Evolutionary conservation across 805 yeast genomes (phyloP), one percentile per base, ranked within the genome.

Genomic region (Wickerhamomyces sydowiorum): DNA sequence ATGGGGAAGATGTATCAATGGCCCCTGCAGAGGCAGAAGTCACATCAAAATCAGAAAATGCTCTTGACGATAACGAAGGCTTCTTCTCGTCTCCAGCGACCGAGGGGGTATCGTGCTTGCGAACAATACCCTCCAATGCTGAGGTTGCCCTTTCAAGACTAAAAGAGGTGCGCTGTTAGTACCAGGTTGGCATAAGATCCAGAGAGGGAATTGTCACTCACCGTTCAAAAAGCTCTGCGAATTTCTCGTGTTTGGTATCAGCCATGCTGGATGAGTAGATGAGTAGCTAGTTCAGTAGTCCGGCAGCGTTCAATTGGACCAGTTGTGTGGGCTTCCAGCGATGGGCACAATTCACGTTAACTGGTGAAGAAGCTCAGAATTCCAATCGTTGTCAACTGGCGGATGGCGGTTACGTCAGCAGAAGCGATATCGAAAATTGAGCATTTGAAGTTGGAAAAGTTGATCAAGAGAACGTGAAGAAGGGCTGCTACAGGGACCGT

Each of bases 91-190:
- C 19, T n/a, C 8, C 15, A 12, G 21, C 7, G 17, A 20, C 18
- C 10, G 24, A 37, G 13, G 34, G 17, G 2, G 45, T 18, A 21
- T 39, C 47, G 41, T 56, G 49, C 36, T 49, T 52, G 36, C 37
- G 28, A 21, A 57, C 57, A 32, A 57, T 57, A 19, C 30, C 23
- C 43, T 57, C 61, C 18, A 57, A 37, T 15, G 59, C 57, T 12
- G 48, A 37, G 7, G 61, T 56, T 8, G 61, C 61, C 44, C 37
- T 54, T 33, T 57, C 61, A 2, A 57, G 47, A 45, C 58, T 50
- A 30, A n/a, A 22, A 8, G 8, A 17, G 18, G 13, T 29, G 14
- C 32, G 18, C 21, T 18, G 27, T 27, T 29, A 28, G 18, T 10
- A 24, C 9, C 5, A 12, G 7, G 21, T 20, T n/a, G 30, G 30